Evolutionary conservation across 2,329 filamentous ascomycete genomes (phyloP), one percentile per base, ranked within the genome.

Genomic region (Drechslera avenae): DNA sequence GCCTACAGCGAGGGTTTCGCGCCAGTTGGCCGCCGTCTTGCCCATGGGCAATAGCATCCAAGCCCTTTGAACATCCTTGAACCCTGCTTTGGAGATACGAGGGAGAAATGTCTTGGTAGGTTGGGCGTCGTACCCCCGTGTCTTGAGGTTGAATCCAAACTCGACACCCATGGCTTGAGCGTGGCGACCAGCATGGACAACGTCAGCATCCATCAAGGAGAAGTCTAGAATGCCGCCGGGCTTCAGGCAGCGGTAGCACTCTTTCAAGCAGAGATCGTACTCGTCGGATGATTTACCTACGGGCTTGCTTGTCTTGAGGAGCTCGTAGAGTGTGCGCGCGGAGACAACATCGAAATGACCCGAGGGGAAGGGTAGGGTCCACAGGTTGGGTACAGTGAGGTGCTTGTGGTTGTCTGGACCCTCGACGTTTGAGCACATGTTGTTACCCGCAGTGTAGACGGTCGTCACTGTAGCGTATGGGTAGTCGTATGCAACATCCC

Each of bases 201-300:
- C 86, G 67, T 96, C 91, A 1, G 91, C 89, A 73, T 99, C 94
- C 62, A 97, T 84, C 36, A 97, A 77, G 56, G 86, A 87, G 76
- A 94, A 99, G 69, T 99, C 94, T 51, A 99, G 79, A 73, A 93
- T 93, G 26, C 94, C 94, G 42, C 91, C 91, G 0, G 93, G 92
- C 77, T 96, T 96, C 62, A 97, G 85, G 51, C 95, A 88, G 52
- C 94, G 91, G 78, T 90, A 86, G 72, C 91, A 95, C 76, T 99
- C 94, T 44, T 79, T 80, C 7, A 97, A 81, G 54, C 90, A 94
- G 40, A 86, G 81, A 69, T 95, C 90, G 82, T 92, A 97, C 75
- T 97, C 93, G 67, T 97, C 91, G 28, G 59, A 63, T n/a, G 69
- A 67, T 52, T 62, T 66, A 13, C 70, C 69, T 2, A 67, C 50